Percentiles rank a stretch among this genome's conserved stretches.
Conservation (phyloP, 2,329 filamentous ascomycete species). For the Trichoderma citrinoviride region DNA sequence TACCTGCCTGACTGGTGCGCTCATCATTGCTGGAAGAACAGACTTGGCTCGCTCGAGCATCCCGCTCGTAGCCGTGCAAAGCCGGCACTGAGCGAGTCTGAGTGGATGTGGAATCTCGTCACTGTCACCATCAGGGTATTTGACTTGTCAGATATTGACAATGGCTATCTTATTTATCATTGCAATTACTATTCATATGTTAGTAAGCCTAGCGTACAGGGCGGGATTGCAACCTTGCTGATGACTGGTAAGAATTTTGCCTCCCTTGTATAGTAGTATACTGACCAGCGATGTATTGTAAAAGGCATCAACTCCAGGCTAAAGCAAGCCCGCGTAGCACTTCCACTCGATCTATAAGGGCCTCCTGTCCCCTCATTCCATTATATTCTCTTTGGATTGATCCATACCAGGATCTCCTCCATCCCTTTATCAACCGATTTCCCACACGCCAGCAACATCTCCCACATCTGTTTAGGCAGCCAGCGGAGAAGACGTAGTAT, state of each 20-base stretch:
- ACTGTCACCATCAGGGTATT: neutral
- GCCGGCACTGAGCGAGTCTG: slow-evolving; percentile 10
- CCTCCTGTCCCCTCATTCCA: too few relatives aligned
- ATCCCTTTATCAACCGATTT: slow-evolving; percentile 33
- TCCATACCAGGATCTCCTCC: slow-evolving; percentile 34
- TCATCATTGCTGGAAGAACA: neutral
- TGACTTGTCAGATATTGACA: neutral
- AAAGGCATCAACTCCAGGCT: too few relatives aligned
- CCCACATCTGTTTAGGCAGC: slow-evolving; percentile 35
- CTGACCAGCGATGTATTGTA: too few relatives aligned
- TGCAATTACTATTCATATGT: too few relatives aligned
- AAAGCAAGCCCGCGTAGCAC: too few relatives aligned
- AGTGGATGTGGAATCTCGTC: neutral
- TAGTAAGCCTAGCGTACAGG: too few relatives aligned
- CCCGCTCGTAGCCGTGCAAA: slow-evolving; percentile 11
- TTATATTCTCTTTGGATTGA: slow-evolving; percentile 11
- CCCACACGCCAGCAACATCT: slow-evolving; percentile 34
- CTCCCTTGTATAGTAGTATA: too few relatives aligned
- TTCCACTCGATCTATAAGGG: too few relatives aligned
- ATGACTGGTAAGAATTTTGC: too few relatives aligned
- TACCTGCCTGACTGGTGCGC: neutral
- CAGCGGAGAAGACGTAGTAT: slow-evolving; percentile 35
- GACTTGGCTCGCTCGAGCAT: neutral
- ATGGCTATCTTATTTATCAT: neutral
- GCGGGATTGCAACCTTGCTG: too few relatives aligned